Percentiles rank a stretch among this genome's conserved stretches.
Evolutionary conservation across 139 green algal species (phyloP).

Genomic region (Picochlorum sp.): DNA sequence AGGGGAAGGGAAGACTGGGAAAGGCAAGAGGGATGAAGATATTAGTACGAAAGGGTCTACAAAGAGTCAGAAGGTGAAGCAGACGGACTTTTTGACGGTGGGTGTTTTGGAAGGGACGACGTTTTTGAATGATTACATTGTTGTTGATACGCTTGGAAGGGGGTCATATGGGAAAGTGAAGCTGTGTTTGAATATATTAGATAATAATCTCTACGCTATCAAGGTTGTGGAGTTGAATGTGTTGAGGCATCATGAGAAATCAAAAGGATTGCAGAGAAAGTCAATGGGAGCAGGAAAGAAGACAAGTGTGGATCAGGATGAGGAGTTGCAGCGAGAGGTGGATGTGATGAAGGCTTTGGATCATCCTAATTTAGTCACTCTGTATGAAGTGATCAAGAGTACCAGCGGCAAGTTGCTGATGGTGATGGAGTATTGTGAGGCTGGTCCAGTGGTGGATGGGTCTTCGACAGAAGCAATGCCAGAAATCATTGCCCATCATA

Average conservation of each 20-base stretch:
- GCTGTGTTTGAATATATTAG: conserved; percentile 73
- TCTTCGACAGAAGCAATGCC: conserved; percentile 36
- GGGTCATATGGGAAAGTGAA: conserved; percentile 78
- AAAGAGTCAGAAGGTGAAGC: conserved; percentile 8
- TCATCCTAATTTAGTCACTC: conserved; percentile 75
- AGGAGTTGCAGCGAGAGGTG: conserved; percentile 44
- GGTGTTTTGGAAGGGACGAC: conserved; percentile 41
- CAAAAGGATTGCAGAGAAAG: not conserved
- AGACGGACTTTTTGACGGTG: conserved; percentile 21
- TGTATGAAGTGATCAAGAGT: conserved; percentile 72
- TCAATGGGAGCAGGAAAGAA: not conserved
- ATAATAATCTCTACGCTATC: conserved; percentile 71
- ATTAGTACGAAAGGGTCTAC: not conserved
- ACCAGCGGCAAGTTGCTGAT: conserved; percentile 65
- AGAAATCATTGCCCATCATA: conserved; percentile 45
- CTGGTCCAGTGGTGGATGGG: conserved; percentile 47
- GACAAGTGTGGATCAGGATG: not conserved
- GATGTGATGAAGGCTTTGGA: conserved; percentile 59
- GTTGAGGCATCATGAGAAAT: not conserved
- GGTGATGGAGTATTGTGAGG: conserved; percentile 80
- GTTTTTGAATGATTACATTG: conserved; percentile 75
- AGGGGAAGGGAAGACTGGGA: too few relatives aligned
- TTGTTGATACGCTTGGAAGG: conserved; percentile 69
- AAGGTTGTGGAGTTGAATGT: conserved; percentile 50
- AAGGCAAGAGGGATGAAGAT: too few relatives aligned